Conservation (phyloP, 2,329 filamentous ascomycete genomes). For the Diaporthe nobilis region DNA sequence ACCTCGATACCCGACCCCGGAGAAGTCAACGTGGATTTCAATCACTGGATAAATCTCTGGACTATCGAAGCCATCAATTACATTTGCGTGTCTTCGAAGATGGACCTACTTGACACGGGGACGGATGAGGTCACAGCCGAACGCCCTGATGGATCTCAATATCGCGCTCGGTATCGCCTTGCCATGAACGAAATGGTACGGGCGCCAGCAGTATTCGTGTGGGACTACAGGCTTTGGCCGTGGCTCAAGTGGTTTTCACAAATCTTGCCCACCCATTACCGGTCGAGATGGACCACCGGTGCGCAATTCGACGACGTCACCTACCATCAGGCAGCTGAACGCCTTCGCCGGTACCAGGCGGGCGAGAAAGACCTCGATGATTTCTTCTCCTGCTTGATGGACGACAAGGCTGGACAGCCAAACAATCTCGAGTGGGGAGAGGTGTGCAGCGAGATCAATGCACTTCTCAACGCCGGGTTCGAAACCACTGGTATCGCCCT, state of each 20-base stretch:
- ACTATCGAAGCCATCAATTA: not conserved
- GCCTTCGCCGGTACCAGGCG: not conserved
- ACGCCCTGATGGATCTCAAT: not conserved
- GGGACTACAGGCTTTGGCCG: not conserved
- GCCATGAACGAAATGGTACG: not conserved
- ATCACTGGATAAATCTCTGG: not conserved
- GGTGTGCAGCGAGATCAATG: not conserved
- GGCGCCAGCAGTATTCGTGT: not conserved
- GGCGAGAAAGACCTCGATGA: not conserved
- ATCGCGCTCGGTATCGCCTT: constrained; percentile 1
- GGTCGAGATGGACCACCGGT: not conserved
- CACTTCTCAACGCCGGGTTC: not conserved
- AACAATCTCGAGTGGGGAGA: not conserved
- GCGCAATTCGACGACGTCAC: not conserved
- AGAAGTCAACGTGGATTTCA: not conserved
- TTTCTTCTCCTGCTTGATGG: not conserved
- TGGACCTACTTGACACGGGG: not conserved
- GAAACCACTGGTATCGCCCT: not conserved
- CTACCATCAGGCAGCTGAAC: not conserved
- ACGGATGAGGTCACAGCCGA: not conserved
- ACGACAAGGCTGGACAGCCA: not conserved
- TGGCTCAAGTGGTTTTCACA: not conserved
- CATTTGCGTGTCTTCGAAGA: not conserved
- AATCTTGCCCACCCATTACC: not conserved
- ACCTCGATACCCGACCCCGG: not conserved